These are phyloP conservation scores for Casaregolazyma lundiana DNA, from an alignment of 1,139 yeast genomes.

Conservation along the genomic window DNA sequence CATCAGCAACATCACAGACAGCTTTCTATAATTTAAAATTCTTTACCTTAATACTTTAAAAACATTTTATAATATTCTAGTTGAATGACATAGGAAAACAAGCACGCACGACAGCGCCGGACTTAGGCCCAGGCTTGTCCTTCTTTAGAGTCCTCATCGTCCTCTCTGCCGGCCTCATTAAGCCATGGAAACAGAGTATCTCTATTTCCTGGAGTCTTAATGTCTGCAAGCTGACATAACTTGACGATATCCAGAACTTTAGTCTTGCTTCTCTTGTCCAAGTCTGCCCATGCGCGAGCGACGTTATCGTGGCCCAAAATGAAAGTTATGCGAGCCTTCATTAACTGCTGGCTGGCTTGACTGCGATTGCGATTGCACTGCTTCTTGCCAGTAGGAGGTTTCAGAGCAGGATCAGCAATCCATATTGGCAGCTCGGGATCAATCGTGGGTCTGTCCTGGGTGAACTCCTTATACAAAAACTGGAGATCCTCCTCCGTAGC, in stretches of 20 bases:
- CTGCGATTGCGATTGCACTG: neutral
- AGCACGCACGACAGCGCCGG: too few species aligned
- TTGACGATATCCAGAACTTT: conserved; percentile 12
- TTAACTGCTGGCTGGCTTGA: neutral
- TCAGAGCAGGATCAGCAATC: conserved; percentile 9
- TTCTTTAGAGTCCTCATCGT: neutral
- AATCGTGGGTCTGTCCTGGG: conserved; percentile 12
- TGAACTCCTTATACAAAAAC: conserved; percentile 13
- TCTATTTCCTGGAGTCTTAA: conserved; percentile 14
- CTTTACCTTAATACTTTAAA: too few species aligned
- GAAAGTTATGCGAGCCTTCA: neutral
- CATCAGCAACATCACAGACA: neutral
- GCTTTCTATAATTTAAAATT: neutral
- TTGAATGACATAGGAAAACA: too few species aligned
- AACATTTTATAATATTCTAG: too few species aligned
- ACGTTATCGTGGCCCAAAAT: neutral
- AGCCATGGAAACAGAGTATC: conserved; percentile 13
- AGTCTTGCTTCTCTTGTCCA: neutral
- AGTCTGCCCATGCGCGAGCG: conserved; percentile 6
- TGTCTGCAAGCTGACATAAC: conserved; percentile 14
- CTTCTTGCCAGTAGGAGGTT: neutral
- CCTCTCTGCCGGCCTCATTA: neutral
- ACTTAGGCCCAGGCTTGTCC: too few species aligned
- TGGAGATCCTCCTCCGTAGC: conserved; percentile 15
- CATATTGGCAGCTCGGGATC: conserved; percentile 15